Conservation (phyloP, 139 green algal genomes). For the Coelastrella sp. region DNA sequence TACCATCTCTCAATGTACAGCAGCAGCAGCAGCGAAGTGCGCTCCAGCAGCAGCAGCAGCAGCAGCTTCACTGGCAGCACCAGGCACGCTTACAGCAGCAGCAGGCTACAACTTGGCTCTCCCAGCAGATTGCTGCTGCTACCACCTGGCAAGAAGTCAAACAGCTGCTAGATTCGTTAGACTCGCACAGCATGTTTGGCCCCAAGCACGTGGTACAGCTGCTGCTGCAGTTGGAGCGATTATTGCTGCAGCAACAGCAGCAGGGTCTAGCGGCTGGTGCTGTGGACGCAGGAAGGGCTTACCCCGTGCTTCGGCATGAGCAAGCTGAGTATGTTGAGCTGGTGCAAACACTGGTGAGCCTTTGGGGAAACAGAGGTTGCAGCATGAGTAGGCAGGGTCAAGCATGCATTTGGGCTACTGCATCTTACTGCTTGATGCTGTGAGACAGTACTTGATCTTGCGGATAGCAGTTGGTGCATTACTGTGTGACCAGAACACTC, state of each 20-base stretch:
- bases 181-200: not conserved
- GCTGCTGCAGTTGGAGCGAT: constrained; percentile 10
- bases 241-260: not conserved
- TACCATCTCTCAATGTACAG: not conserved
- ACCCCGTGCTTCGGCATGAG: not conserved
- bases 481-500: too few relatives aligned
- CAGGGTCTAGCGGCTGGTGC: not conserved
- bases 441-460: too few relatives aligned
- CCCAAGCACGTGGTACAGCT: constrained; percentile 1
- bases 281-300: not conserved
- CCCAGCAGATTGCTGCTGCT: not conserved
- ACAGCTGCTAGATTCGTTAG: not conserved
- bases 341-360: constrained; percentile 27
- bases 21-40: not conserved
- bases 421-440: too few relatives aligned
- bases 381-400: too few relatives aligned
- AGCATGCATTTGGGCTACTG: too few relatives aligned
- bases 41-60: not conserved
- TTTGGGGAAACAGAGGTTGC: too few relatives aligned
- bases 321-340: constrained; percentile 16
- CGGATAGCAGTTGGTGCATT: too few relatives aligned
- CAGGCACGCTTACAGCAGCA: not conserved
- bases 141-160: not conserved
- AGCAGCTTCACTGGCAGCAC: constrained; percentile 17
- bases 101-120: not conserved